Evolutionary conservation across 768 basidiomycete species (phyloP).

Genomic region (Ramaria sp.): DNA sequence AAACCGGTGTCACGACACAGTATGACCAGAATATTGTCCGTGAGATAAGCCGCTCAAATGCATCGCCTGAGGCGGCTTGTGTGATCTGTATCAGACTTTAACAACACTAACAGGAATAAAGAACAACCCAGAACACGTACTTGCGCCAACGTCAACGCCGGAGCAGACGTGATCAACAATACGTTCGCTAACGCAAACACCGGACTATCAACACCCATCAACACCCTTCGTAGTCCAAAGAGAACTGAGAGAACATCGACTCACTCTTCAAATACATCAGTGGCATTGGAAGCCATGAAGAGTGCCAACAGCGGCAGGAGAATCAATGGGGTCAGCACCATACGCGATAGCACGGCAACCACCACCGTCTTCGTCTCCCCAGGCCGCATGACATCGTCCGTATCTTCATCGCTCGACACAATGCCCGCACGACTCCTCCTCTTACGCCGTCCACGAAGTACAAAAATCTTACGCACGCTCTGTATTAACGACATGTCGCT

Average conservation of each 20-base stretch:
- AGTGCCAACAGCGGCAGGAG: conserved; percentile 70
- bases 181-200: conserved; percentile 82
- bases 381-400: conserved; percentile 16
- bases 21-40: conserved; percentile 93
- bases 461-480: conserved; percentile 34
- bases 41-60: conserved; percentile 85
- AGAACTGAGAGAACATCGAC: conserved; percentile 20
- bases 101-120: conserved; percentile 19
- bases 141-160: conserved; percentile 63
- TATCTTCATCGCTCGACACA: too few species aligned
- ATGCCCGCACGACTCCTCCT: conserved; percentile 5
- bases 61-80: conserved; percentile 73
- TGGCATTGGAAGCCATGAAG: conserved; percentile 34
- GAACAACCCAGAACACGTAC: conserved; percentile 18
- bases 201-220: conserved; percentile 36
- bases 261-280: conserved; percentile 62
- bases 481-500: conserved; percentile 26
- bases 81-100: conserved; percentile 48
- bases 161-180: conserved; percentile 72
- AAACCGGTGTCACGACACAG: conserved; percentile 76
- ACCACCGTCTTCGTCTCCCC: conserved; percentile 79
- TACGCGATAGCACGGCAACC: conserved; percentile 74
- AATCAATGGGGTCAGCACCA: conserved; percentile 75
- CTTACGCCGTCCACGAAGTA: conserved; percentile 12
- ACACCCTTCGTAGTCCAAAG: background rate